Evolutionary conservation across 1,139 yeast species (phyloP), one percentile per base, ranked within the genome.

Genomic region (Candida tetrigidarum): DNA sequence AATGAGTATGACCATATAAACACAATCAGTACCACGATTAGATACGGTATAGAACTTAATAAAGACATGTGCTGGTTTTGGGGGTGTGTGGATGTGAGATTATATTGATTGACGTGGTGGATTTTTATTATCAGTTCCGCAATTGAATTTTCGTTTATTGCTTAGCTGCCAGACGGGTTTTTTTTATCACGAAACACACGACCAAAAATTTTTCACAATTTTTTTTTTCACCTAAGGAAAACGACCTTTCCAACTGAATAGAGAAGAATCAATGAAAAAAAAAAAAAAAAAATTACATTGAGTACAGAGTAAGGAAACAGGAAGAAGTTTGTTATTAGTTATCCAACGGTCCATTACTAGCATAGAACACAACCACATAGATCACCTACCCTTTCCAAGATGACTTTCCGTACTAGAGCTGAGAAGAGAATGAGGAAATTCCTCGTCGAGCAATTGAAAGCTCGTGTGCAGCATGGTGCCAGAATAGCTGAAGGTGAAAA

Each of bases 361-460:
- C 4, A 14, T 9, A 30, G 8, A 30, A 6, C n/a, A 16, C 8
- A 9, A 30, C 11, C 37, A 33, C 16, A 36, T 9, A 22, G 2
- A 22, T 10, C 25, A 22, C 25, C 25, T 22, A 10, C 25, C n/a
- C n/a, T n/a, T n/a, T 22, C 27, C 60, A 66, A 53, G 50, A 73
- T 73, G 78, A 65, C 73, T 40, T 70, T 71, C 74, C 70, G 67
- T 52, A 62, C 71, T 57, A 70, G 75, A 58, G 66, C 78, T 14
- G 80, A 73, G 56, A 74, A 74, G 69, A 70, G 65, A 67, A 75
- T 75, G 78, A 64, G 79, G 54, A 74, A 74, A 66, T 72, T 65
- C 59, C 77, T 74, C 60, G 58, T 71, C 51, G 79, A 74, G 64
- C 79, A 73, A 53, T 62, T 74, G 56, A 73, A 72, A 55, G 66